Conservation (phyloP, 805 yeast species). For the Debaryomyces hansenii region DNA sequence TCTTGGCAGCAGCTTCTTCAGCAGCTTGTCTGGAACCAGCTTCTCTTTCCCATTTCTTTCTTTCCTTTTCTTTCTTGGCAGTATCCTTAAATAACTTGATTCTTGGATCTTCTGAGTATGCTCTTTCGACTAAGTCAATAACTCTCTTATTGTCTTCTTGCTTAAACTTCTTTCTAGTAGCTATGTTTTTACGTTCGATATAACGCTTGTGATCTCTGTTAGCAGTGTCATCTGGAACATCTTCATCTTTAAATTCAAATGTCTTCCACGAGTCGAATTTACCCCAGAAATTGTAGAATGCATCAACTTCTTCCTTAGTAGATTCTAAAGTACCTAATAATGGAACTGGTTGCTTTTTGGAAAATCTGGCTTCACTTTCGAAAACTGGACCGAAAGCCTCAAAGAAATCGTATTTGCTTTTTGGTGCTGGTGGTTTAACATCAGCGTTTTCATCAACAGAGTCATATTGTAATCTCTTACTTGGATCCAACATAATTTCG, state of each 20-base stretch:
- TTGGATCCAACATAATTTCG: conserved; percentile 83
- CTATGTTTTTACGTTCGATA: conserved; percentile 95
- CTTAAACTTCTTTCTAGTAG: conserved; percentile 96
- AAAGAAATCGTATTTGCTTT: conserved; percentile 74
- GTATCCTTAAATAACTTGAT: conserved; percentile 89
- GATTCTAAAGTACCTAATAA: conserved; percentile 65
- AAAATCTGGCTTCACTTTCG: conserved; percentile 87
- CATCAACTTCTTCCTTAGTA: conserved; percentile 80
- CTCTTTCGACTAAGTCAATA: conserved; percentile 83
- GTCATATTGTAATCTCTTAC: conserved; percentile 89
- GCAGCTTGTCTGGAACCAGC: conserved; percentile 97
- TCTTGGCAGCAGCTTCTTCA: conserved; percentile 81
- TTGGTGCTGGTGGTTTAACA: conserved; percentile 73
- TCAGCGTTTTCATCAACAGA: conserved; percentile 91
- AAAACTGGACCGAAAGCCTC: conserved; percentile 93
- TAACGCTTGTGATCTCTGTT: conserved; percentile 99
- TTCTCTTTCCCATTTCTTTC: conserved; percentile 95
- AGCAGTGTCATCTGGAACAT: conserved; percentile 97
- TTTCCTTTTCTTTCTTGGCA: conserved; percentile 92
- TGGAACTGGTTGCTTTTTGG: conserved; percentile 89
- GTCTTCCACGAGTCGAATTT: conserved; percentile 98
- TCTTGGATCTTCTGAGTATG: conserved; percentile 90
- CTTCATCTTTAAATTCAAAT: conserved; percentile 97
- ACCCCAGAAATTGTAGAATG: conserved; percentile 89
- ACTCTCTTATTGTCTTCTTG: conserved; percentile 94